Conservation (phyloP, 1,284 basidiomycete genomes). For the Neolentinus lepideus region DNA sequence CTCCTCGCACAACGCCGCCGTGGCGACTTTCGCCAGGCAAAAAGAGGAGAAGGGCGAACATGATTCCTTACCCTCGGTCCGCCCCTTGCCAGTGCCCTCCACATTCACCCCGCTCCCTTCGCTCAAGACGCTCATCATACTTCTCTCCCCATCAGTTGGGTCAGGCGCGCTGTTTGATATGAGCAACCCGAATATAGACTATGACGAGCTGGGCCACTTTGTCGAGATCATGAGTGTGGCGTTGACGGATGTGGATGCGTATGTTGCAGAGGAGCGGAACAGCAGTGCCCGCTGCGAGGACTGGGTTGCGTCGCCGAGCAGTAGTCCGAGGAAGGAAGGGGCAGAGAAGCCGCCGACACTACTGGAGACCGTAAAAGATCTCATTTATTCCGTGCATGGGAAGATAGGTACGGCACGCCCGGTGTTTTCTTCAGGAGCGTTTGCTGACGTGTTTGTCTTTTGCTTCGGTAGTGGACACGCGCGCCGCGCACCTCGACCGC, state of each 20-base stretch:
- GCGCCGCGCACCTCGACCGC: constrained; percentile 64
- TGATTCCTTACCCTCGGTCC: not conserved
- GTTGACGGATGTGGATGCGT: constrained; percentile 48
- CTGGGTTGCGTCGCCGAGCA: constrained; percentile 7
- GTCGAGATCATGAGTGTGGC: constrained; percentile 48
- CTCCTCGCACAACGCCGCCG: constrained; percentile 14
- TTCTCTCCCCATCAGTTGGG: constrained; percentile 26
- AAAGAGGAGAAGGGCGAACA: not conserved
- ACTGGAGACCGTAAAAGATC: constrained; percentile 37
- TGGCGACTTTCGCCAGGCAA: not conserved
- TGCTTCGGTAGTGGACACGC: constrained; percentile 68
- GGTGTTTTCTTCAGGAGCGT: not conserved
- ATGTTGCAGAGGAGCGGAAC: constrained; percentile 39
- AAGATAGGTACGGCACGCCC: constrained; percentile 46
- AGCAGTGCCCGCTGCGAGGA: constrained; percentile 8
- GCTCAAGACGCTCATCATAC: constrained; percentile 14
- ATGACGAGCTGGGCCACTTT: constrained; percentile 46
- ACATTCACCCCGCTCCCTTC: not conserved
- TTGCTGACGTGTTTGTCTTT: no score
- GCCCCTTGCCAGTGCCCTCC: not conserved
- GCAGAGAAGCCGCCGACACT: constrained; percentile 30
- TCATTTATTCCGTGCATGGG: constrained; percentile 47
- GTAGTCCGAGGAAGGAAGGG: constrained; percentile 23
- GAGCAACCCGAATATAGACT: constrained; percentile 46
- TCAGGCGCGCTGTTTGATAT: constrained; percentile 34